Evolutionary conservation across 352 stramenopile species (phyloP).

Genomic region (Blastocystis sp.): DNA sequence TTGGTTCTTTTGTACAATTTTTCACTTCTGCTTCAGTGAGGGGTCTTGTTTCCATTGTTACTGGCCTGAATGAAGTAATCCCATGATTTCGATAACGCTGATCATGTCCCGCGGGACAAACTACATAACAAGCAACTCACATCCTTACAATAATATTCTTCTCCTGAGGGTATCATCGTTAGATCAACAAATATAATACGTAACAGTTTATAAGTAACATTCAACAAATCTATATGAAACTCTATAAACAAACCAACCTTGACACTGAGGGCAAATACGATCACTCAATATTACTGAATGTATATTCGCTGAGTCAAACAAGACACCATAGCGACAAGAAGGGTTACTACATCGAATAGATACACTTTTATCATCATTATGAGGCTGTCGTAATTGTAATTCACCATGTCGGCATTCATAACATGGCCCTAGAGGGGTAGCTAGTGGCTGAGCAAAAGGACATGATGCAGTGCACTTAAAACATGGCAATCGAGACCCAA

Average conservation of each 20-base stretch:
- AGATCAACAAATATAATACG: not conserved
- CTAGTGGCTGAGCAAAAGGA: conserved; percentile 45
- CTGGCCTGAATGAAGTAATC: no score
- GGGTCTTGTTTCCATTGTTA: not conserved
- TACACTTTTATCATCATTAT: not conserved
- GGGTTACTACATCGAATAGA: not conserved
- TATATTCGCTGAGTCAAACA: not conserved
- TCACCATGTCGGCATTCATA: not conserved
- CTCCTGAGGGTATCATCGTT: no score
- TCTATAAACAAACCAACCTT: not conserved
- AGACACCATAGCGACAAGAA: not conserved
- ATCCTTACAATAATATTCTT: no score
- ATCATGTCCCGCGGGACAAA: no score
- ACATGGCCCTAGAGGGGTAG: not conserved
- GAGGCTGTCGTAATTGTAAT: not conserved
- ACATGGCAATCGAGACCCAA: conserved; percentile 66
- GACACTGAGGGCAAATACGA: not conserved
- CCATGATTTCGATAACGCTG: no score
- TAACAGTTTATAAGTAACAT: not conserved
- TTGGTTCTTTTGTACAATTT: not conserved
- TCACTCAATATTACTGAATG: not conserved
- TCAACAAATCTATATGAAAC: not conserved
- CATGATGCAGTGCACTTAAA: conserved; percentile 66
- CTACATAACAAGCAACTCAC: no score
- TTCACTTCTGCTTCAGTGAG: not conserved